Percentiles rank a stretch among this genome's conserved stretches.
Conservation (phyloP, 2,329 filamentous ascomycete genomes). For the Cryphonectria parasitica region DNA sequence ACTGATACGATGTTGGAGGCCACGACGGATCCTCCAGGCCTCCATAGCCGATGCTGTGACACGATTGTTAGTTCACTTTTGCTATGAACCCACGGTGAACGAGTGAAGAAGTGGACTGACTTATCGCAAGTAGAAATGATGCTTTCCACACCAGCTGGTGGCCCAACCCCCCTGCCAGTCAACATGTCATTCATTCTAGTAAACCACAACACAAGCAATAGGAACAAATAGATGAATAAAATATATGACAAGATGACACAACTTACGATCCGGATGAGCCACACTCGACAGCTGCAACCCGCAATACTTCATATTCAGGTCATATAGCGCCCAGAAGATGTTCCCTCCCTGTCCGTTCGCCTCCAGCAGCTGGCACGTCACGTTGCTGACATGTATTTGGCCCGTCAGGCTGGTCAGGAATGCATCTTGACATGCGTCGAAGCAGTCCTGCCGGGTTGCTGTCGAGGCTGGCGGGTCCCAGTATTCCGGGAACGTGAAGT, state of each 20-base stretch:
- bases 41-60: constrained; percentile 37
- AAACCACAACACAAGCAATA: constrained; percentile 18
- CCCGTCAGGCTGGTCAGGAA: constrained; percentile 20
- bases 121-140: constrained; percentile 56
- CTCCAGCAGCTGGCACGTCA: constrained; percentile 20
- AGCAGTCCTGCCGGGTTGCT: constrained; percentile 14
- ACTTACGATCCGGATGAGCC: constrained; percentile 51
- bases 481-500: constrained; percentile 1
- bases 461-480: constrained; percentile 8
- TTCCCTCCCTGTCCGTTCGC: constrained; percentile 13
- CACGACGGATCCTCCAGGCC: constrained; percentile 42
- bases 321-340: constrained; percentile 51
- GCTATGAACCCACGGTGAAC: background rate
- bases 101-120: constrained; percentile 40
- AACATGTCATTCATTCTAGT: constrained; percentile 8
- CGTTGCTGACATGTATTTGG: constrained; percentile 10
- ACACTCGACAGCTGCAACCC: constrained; percentile 44
- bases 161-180: constrained; percentile 28
- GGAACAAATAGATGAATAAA: background rate
- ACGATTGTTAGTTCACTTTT: constrained; percentile 6
- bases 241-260: background rate
- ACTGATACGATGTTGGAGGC: constrained; percentile 39
- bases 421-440: constrained; percentile 11
- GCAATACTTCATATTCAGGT: constrained; percentile 55
- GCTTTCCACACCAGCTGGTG: constrained; percentile 53